Percentiles rank a stretch among this genome's conserved stretches.
phyloP scores from a whole-genome alignment of 2,329 filamentous ascomycete genomes.

The Magnaporthiopsis incrustans region DNA sequence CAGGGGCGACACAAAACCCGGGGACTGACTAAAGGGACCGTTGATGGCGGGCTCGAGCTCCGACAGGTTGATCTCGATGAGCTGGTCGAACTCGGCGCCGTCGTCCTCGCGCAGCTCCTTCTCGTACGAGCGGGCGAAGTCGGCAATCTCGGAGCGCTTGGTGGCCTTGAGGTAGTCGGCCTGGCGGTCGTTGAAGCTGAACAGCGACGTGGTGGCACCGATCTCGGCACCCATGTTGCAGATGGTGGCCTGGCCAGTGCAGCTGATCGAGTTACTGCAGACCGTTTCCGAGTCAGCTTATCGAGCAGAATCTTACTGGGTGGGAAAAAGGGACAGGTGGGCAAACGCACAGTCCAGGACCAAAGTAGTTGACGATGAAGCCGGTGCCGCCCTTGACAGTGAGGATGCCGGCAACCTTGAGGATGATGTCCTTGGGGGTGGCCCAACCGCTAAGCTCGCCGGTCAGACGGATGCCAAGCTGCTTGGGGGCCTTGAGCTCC shows the following conservation, averaged over 20 bases:
- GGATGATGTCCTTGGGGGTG: constrained; percentile 90
- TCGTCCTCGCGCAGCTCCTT: constrained; percentile 81
- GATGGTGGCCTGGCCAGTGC: constrained; percentile 84
- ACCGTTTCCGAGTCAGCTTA: constrained; percentile 45
- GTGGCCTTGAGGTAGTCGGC: constrained; percentile 91
- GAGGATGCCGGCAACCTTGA: constrained; percentile 93
- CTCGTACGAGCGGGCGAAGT: constrained; percentile 79
- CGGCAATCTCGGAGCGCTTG: constrained; percentile 83
- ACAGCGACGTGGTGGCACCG: constrained; percentile 83
- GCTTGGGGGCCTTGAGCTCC: constrained; percentile 96
- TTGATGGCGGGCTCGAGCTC: constrained; percentile 98
- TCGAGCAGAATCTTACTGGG: neutral
- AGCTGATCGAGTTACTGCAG: neutral
- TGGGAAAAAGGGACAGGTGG: neutral
- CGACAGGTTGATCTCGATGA: constrained; percentile 92
- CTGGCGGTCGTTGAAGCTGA: constrained; percentile 98
- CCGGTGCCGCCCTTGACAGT: constrained; percentile 98
- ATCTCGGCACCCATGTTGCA: constrained; percentile 65
- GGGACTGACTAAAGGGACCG: constrained; percentile 67
- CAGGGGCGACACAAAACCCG: neutral
- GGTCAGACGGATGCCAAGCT: constrained; percentile 93
- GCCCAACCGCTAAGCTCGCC: constrained; percentile 87
- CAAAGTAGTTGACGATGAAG: constrained; percentile 72
- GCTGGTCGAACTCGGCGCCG: constrained; percentile 88
- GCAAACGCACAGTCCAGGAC: constrained; percentile 13